Base-by-base conservation (phyloP, 176 grass and related monocot genomes). In the Oryza longistaminata region DNA sequence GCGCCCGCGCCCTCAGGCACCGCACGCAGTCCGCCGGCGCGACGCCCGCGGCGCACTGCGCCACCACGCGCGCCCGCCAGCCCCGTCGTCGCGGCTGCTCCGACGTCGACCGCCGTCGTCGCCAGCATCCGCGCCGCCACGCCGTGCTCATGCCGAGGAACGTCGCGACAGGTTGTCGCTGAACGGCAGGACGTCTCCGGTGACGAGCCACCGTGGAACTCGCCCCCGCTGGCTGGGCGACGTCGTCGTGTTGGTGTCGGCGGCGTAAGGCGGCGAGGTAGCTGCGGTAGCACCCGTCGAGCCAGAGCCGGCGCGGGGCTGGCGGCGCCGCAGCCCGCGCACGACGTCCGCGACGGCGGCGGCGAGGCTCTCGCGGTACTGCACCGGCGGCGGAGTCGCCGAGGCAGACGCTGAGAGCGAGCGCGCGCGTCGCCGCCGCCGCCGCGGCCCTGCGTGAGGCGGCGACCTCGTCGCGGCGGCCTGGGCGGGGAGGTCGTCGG, bases 301-400 rank as follows among this genome's bases (percentile, higher is more conserved):
- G 53, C 74, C 74, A 76, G 74, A 35, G 50, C 50, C 74, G 31
- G 50, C 74, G 74, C 29, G 74, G 9, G 17, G 9, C 29, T 34
- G 73, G 2, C 3, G 49, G 29, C 50, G 31, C 10, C 17, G 50
- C 74, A 60, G 74, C 2, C 2, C 0, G 50, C 33, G 50, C n/a
- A 19, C 21, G 50, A 58, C 49, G 27, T 35, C 7, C 16, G 0
- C 13, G 50, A 50, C 74, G 4, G 74, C 74, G 1, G 31, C 17
- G 50, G 74, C 6, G 8, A 76, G 74, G 74, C 74, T 37, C 16
- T 1, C 29, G 50, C 0, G 50, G 17, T 50, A 76, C 44, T 12
- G 44, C 44, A 16, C 29, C 29, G 31, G 74, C 0, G 31, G 31
- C 3, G 10, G 74, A 17, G 17, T 60, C 5, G 5, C 19, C 50